phyloP scores from a whole-genome alignment of 192 early-diverging fungal genomes.

The Umbelopsis sp. region DNA sequence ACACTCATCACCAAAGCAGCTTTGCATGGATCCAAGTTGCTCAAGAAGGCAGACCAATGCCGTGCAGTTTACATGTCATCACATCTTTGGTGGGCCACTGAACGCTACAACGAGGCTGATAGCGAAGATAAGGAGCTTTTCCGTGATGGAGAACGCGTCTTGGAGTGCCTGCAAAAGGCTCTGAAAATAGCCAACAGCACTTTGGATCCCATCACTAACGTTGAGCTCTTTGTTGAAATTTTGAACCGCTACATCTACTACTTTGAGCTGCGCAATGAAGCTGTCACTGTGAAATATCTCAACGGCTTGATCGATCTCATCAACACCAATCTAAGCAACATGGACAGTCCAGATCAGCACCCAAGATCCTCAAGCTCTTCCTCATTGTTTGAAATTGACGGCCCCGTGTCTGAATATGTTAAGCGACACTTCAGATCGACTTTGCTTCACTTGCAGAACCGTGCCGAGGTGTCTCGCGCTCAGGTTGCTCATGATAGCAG shows the following conservation, averaged over 20 bases:
- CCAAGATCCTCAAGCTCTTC: conserved; percentile 64
- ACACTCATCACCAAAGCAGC: conserved; percentile 91
- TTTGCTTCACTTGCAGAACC: conserved; percentile 59
- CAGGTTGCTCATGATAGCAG: conserved; percentile 13
- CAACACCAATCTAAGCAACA: conserved; percentile 76
- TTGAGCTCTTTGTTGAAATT: conserved; percentile 97
- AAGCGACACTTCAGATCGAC: conserved; percentile 72
- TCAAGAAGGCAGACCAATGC: conserved; percentile 96
- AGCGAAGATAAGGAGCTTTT: conserved; percentile 66
- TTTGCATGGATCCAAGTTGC: conserved; percentile 85
- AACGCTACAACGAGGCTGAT: conserved; percentile 46
- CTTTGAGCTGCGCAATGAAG: conserved; percentile 90
- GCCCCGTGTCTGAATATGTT: conserved; percentile 66
- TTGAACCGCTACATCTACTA: conserved; percentile 94
- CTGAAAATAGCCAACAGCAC: conserved; percentile 94
- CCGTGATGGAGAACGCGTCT: conserved; percentile 86
- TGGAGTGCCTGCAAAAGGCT: conserved; percentile 92
- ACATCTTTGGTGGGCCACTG: conserved; percentile 92
- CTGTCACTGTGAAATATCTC: conserved; percentile 90
- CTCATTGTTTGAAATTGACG: conserved; percentile 63
- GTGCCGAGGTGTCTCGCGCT: conserved; percentile 15
- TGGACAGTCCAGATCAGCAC: conserved; percentile 75
- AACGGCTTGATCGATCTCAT: conserved; percentile 95
- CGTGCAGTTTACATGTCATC: conserved; percentile 80
- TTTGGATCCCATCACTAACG: conserved; percentile 87